These are phyloP conservation scores for Phaeosphaeria sp. DNA, from an alignment of 2,329 filamentous ascomycete genomes.

Conservation along the genomic window DNA sequence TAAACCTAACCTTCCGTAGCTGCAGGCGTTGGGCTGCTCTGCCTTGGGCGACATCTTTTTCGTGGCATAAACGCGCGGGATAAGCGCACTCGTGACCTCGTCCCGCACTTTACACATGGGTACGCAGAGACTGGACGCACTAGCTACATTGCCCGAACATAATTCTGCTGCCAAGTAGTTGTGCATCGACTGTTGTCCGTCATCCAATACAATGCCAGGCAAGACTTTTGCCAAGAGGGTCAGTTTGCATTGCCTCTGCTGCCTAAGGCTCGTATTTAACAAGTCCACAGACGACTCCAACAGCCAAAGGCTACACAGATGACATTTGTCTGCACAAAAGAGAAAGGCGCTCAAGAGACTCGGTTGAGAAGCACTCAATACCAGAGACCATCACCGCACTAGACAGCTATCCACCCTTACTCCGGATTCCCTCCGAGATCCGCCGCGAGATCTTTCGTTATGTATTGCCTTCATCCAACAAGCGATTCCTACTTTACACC, in stretches of 20 bases:
- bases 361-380: slow-evolving; percentile 45
- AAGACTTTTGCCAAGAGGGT: slow-evolving; percentile 46
- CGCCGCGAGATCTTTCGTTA: slow-evolving; percentile 48
- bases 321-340: slow-evolving; percentile 34
- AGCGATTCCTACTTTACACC: slow-evolving; percentile 55
- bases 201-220: slow-evolving; percentile 34
- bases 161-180: not conserved
- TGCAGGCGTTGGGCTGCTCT: not conserved
- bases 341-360: slow-evolving; percentile 35
- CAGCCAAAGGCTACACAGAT: slow-evolving; percentile 28
- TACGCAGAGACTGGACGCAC: not conserved
- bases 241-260: slow-evolving; percentile 14
- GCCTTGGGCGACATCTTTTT: not conserved
- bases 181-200: slow-evolving; percentile 2
- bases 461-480: slow-evolving; percentile 46
- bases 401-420: slow-evolving; percentile 45
- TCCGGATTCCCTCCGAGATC: slow-evolving; percentile 48
- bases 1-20: not conserved
- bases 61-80: not conserved
- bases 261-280: slow-evolving; percentile 23
- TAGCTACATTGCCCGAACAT: not conserved
- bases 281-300: slow-evolving; percentile 34
- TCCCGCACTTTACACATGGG: slow-evolving; percentile 1
- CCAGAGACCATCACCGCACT: slow-evolving; percentile 45
- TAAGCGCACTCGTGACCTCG: slow-evolving; percentile 13